Evolutionary conservation across 2,329 filamentous ascomycete genomes (phyloP), one percentile per base, ranked within the genome.

Genomic region (Fonsecaea monophora): DNA sequence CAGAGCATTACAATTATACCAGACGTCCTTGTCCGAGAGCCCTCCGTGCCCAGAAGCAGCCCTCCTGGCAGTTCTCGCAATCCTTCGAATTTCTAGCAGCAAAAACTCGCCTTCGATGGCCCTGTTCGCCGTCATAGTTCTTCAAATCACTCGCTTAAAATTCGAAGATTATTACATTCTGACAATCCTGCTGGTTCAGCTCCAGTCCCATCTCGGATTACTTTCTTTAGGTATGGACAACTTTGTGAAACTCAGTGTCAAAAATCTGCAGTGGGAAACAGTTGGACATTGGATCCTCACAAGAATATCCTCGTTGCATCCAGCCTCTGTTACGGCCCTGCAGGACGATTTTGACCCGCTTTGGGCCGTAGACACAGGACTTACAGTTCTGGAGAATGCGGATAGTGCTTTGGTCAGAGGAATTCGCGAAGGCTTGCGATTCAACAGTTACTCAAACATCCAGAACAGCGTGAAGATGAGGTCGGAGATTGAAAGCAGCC

Each of bases 231-330:
- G 82, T n/a, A 72, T 83, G 69, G 78, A 76, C 48, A 77, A 75
- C 10, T 83, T 83, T 71, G 74, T 76, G 67, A 79, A 78, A 64
- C 76, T 84, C 18, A 80, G 79, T 15, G 76, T 83, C 59, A 84
- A 83, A 70, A 81, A 84, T 61, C 70, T 83, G 66, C 82, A 84
- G 71, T 81, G 78, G 69, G 81, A 83, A 69, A 80, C 79, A 18
- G 78, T 83, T 53, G 79, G 80, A 6, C 82, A 83, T 73, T 78
- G 81, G 48, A 72, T 83, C 12, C 80, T 81, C 68, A 82, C 81
- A 0, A 80, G 81, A 21, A 77, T 84, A 48, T 79, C 80, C 34
- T 80, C 79, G 1, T 77, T 83, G 25, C 82, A 84, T 65, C 82
- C 82, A 40, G 76, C 79, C 57, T 74, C 77, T 32, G 78, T 75